Evolutionary conservation across 2,329 filamentous ascomycete genomes (phyloP), one percentile per base, ranked within the genome.

Genomic region (Triangularia setosa): DNA sequence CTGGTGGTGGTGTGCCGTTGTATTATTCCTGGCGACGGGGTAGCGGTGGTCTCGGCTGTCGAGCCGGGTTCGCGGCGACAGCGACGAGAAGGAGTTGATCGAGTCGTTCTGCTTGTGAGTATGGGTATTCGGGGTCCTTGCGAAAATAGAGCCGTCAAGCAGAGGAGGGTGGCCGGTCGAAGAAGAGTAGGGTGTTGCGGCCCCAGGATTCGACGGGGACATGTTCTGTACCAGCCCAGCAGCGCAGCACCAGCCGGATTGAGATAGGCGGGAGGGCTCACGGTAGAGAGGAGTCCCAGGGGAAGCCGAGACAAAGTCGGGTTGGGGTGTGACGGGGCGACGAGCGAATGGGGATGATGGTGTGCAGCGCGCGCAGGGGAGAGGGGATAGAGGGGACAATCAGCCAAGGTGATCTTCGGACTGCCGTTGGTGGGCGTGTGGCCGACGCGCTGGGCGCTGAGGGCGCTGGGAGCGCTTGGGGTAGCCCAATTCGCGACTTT

Each of bases 301-400:
- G 65, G 68, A 68, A 68, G 64, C 64, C 64, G 68, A 69, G 63
- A 67, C 69, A 68, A 65, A 68, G 33, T 60, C 62, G 59, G 63
- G 53, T 66, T 69, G 61, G 64, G 62, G 67, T 65, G 58, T 62
- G 64, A 63, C 61, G 59, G 66, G 64, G 62, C 61, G 63, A 61
- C 30, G 11, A 16, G 14, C 58, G 59, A 60, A 66, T 58, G 52
- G 30, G 55, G 27, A 8, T 14, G n/a, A 30, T 30, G 27, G 21
- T 8, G 18, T 8, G 57, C 12, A 27, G 57, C 48, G 48, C 48
- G 48, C 48, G 25, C 33, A 40, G 58, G 18, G 58, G 40, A 25
- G 18, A 33, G 40, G 40, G 58, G 24, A 57, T n/a, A n/a, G n/a
- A n/a, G n/a, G n/a, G n/a, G n/a, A n/a, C n/a, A n/a, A n/a, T n/a